These are phyloP conservation scores for Houttuynia cordata DNA, from an alignment of 164 flowering plant genomes.

Conservation along the genomic window DNA sequence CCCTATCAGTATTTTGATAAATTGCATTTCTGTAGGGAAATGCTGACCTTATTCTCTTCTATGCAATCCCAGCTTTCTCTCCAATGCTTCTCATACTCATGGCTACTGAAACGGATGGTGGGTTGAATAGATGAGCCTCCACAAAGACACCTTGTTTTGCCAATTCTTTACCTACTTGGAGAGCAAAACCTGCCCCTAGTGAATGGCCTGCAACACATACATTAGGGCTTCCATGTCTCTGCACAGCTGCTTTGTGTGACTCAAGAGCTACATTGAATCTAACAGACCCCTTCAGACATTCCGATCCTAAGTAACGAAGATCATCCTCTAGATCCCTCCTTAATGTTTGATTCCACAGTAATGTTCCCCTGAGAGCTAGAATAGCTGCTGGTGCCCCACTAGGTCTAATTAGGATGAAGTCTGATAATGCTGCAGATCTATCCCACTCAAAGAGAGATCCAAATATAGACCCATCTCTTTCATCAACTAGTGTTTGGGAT, in stretches of 20 bases:
- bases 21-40: constrained; percentile 38
- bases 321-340: constrained; percentile 83
- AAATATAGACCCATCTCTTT: constrained; percentile 79
- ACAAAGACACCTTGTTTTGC: constrained; percentile 77
- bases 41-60: constrained; percentile 65
- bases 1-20: constrained; percentile 14
- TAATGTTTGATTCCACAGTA: constrained; percentile 66
- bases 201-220: constrained; percentile 88
- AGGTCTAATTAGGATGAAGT: constrained; percentile 67
- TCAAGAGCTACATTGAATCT: constrained; percentile 53
- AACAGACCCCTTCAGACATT: constrained; percentile 76
- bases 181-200: constrained; percentile 89
- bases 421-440: constrained; percentile 60
- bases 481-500: constrained; percentile 44
- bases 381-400: constrained; percentile 90
- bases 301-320: constrained; percentile 87
- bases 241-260: constrained; percentile 33
- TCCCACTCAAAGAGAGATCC: constrained; percentile 96
- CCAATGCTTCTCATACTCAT: constrained; percentile 61
- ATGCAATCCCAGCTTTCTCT: constrained; percentile 59
- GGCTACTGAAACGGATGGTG: constrained; percentile 82
- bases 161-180: constrained; percentile 73
- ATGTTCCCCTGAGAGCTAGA: constrained; percentile 75
- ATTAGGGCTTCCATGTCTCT: constrained; percentile 58
- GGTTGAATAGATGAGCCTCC: constrained; percentile 86